Evolutionary conservation across 1,284 basidiomycete genomes (phyloP), one percentile per base, ranked within the genome.

Genomic region (Takashimella tepidaria): DNA sequence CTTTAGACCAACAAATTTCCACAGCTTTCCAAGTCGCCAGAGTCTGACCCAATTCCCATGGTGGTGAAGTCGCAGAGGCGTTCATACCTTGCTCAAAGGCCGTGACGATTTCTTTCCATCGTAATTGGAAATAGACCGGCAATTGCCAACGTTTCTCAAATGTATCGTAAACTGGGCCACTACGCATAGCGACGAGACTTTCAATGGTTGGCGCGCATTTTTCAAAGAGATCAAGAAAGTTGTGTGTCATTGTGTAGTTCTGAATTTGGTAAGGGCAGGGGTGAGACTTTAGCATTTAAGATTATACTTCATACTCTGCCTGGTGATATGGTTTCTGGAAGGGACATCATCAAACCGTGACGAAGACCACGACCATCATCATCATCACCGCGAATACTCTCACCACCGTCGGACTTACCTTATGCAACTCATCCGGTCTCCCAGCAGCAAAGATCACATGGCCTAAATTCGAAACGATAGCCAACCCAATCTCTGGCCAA

Each of bases 81-180:
- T 74, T 69, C 22, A 95, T 75, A 1, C 77, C 75, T 8, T 84
- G 83, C 74, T 97, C 93, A 13, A 93, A 76, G 45, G 79, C 80
- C 0, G 80, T 76, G 1, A 95, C 84, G 50, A 96, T 88, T 65
- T 96, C 92, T 70, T 97, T 95, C 87, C 92, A 95, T n/a, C 93
- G 83, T 60, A 98, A 79, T 70, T 98, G 95, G 73, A 96, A 98
- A 71, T 98, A 98, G 16, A 98, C 88, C 0, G 91, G 88, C 5
- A 98, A 79, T 69, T 98, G 95, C 93, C 95, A 98, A 41, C 92
- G 81, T 53, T 84, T 81, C 66, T 88, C 84, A 65, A 98, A 95
- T 0, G 84, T 74, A 5, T 70, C 63, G 72, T 87, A 93, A 3
- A 84, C 79, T 0, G 84, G 81, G 70, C 91, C 87, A 3, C 76